Base-by-base conservation (phyloP, 805 yeast species). In the Zygotorulaspora sp. region DNA sequence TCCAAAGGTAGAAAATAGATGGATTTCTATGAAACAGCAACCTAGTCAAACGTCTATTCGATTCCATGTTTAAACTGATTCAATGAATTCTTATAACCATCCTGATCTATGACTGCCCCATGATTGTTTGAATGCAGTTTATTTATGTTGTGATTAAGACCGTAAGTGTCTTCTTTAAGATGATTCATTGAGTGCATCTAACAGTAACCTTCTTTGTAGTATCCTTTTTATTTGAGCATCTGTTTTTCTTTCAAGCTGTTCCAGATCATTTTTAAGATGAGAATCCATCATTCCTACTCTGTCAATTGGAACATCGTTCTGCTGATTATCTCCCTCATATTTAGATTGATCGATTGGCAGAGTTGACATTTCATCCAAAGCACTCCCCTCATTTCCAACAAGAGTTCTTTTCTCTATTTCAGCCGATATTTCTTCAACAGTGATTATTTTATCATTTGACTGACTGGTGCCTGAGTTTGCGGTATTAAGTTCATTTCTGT, bases 271-370 rank as follows among this genome's bases (percentile, higher is more conserved):
- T 22, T 61, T 53, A 6, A 76, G 41, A n/a, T n/a, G n/a, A n/a
- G n/a, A n/a, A n/a, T n/a, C n/a, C 40, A 66, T 71, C 12, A 62
- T 49, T 44, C 57, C 65, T 54, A 67, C 49, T 53, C 62, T 72
- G 55, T 60, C 55, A 5, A 61, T 56, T 3, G 14, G 12, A 9
- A n/a, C 30, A 5, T 52, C 55, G 33, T 49, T 46, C 26, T 28
- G 31, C 6, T 47, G 45, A 24, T 45, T 48, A 13, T 30, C 32
- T 11, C 32, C 32, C 5, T 25, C 32, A n/a, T 14, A 12, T 9
- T 18, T 21, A 8, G 49, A 43, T 45, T 40, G 49, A 10, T 35
- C 30, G 14, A 35, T 30, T 40, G 19, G 41, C 27, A 14, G 25
- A n/a, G 11, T 30, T 18, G 25, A 13, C 19, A 35, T 28, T 14